These are phyloP conservation scores for Mycena leptocephala DNA, from an alignment of 768 basidiomycete genomes.

Conservation along the genomic window DNA sequence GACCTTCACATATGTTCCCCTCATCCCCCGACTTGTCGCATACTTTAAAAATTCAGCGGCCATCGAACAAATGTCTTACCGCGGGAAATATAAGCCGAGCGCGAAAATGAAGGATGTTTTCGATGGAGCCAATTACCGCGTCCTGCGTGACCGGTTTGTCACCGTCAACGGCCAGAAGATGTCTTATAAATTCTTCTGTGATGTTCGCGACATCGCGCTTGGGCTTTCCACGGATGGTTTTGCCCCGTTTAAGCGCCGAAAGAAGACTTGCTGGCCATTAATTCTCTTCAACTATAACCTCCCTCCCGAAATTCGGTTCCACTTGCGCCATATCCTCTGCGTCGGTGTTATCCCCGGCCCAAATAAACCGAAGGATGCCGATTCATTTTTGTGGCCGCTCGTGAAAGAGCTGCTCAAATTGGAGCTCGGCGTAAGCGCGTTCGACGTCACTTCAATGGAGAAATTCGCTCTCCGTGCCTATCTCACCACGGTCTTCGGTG, in stretches of 20 bases:
- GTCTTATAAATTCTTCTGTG: slow-evolving; percentile 49
- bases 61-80: slow-evolving; percentile 41
- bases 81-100: slow-evolving; percentile 28
- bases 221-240: slow-evolving; percentile 63
- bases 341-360: slow-evolving; percentile 65
- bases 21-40: slow-evolving; percentile 49
- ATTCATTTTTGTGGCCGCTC: slow-evolving; percentile 61
- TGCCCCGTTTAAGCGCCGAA: slow-evolving; percentile 51
- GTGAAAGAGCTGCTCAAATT: slow-evolving; percentile 56
- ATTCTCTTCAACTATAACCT: slow-evolving; percentile 58
- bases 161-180: slow-evolving; percentile 40
- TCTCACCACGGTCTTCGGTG: slow-evolving; percentile 46
- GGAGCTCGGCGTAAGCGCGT: slow-evolving; percentile 54
- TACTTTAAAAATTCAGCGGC: slow-evolving; percentile 33
- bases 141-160: slow-evolving; percentile 38
- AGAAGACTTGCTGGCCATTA: slow-evolving; percentile 59
- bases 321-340: slow-evolving; percentile 52
- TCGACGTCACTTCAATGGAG: slow-evolving; percentile 34
- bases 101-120: slow-evolving; percentile 12
- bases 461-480: slow-evolving; percentile 47
- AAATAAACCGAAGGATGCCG: slow-evolving; percentile 57
- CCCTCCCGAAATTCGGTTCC: too few relatives aligned
- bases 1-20: slow-evolving; percentile 49
- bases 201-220: slow-evolving; percentile 58
- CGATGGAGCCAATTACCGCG: slow-evolving; percentile 46